Base-by-base conservation (phyloP, 163 green algal species). In the Chloromonas sp. region DNA sequence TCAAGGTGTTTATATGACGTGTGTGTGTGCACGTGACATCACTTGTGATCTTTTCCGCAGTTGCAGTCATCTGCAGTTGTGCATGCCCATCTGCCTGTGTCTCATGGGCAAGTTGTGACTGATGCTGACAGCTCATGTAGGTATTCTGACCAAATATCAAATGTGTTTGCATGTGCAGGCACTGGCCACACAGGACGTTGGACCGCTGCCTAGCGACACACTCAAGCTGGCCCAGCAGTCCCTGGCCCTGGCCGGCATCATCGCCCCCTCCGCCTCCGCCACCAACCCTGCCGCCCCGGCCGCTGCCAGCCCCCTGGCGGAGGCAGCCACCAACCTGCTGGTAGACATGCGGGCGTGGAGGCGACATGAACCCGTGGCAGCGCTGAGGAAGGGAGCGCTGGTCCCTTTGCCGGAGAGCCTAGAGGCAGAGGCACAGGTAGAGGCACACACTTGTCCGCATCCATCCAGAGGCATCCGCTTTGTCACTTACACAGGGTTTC, bases 281-380 rank as follows among this genome's bases (percentile, higher is more conserved):
- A 59, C 82, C 70, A 1, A 57, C 58, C 2, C 14, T 58, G 57
- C 85, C 81, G 3, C 58, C 74, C 14, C 82, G 66, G 13, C 58
- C 85, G 82, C 70, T 80, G 82, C 57, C 81, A 71, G 79, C 79
- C 61, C 79, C 3, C 79, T 82, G 59, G 79, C 86, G 1, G 86
- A 87, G 2, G 86, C 83, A 1, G 86, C 86, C 8, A 82, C 83
- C 2, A 77, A 0, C 15, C 80, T 89, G 60, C 71, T 89, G 61
- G 74, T 66, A 2, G 86, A 86, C 57, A 15, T 89, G n/a, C 83
- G 86, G 0, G 86, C 79, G 14, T 78, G 78, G 36, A 79, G 86
- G 60, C 83, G 60, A 3, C 86, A 89, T 61, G 86, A 89, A 79
- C 86, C 86, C n/a, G 74, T 89, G 83, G n/a, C 60, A 58, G 71